Evolutionary conservation across 2,329 filamentous ascomycete species (phyloP).

Genomic region (Colletotrichum costaricense): DNA sequence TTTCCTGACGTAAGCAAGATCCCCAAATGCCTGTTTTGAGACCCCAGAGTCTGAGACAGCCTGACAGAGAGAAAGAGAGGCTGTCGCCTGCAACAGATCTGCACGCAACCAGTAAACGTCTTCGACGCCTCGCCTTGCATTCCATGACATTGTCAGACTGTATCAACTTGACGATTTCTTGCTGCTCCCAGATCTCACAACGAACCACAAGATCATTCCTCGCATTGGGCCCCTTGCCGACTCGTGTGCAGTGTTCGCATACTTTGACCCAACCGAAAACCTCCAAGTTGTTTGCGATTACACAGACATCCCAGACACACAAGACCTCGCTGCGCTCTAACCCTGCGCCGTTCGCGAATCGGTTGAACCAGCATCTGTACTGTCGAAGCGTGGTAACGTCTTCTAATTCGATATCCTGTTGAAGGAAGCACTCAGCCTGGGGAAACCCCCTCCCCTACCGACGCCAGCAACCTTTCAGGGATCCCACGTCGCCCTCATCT

Average conservation of each 20-base stretch:
- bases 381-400: neutral
- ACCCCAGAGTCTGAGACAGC: neutral
- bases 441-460: neutral
- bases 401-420: neutral
- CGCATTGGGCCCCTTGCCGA: neutral
- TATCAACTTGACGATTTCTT: neutral
- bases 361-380: neutral
- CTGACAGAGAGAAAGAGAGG: neutral
- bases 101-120: neutral
- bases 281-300: neutral
- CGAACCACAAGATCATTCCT: neutral
- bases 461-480: neutral
- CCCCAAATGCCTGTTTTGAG: neutral
- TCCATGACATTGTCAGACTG: neutral
- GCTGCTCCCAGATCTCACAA: neutral
- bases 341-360: neutral
- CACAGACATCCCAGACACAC: neutral
- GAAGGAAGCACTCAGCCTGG: neutral
- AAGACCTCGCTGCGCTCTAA: neutral
- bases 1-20: slow-evolving; percentile 8
- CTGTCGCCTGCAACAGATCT: neutral
- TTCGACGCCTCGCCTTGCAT: neutral
- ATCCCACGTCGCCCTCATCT: slow-evolving; percentile 4
- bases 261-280: neutral
- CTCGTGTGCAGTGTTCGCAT: neutral